Percentiles rank a stretch among this genome's conserved stretches.
Evolutionary conservation across 1,284 basidiomycete species (phyloP).

Genomic region (Ustilago curta): DNA sequence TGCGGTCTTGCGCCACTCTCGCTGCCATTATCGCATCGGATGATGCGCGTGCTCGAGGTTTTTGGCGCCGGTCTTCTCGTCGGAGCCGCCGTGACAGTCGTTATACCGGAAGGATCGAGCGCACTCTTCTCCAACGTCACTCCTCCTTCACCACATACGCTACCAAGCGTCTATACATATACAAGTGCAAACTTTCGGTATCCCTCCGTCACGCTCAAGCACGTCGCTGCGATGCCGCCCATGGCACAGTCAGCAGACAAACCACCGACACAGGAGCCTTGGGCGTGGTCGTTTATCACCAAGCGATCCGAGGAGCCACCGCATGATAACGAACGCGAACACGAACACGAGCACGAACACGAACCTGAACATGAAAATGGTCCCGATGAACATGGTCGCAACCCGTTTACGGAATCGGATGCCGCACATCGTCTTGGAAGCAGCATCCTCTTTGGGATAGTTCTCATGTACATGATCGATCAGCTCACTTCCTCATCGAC

Average conservation of each 20-base stretch:
- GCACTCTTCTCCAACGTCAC: conserved; percentile 40
- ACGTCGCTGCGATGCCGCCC: conserved; percentile 1
- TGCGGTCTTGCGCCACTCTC: conserved; percentile 60
- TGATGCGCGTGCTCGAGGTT: conserved; percentile 62
- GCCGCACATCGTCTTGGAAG: conserved; percentile 57
- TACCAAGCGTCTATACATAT: conserved; percentile 6
- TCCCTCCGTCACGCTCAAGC: conserved; percentile 11
- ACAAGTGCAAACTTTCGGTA: conserved; percentile 15
- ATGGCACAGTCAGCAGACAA: background rate
- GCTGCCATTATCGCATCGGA: conserved; percentile 54
- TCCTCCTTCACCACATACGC: conserved; percentile 8
- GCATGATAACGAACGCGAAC: conserved; percentile 8
- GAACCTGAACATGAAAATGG: conserved; percentile 17
- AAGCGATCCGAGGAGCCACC: conserved; percentile 20
- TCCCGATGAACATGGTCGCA: conserved; percentile 7
- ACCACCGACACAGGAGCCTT: conserved; percentile 7
- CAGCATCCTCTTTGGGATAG: conserved; percentile 61
- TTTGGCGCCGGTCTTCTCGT: conserved; percentile 65
- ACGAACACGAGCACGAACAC: conserved; percentile 21
- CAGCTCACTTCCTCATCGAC: conserved; percentile 31
- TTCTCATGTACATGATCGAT: conserved; percentile 64
- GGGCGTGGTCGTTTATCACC: conserved; percentile 45
- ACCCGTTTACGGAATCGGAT: conserved; percentile 21
- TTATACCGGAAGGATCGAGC: conserved; percentile 63
- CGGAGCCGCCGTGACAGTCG: conserved; percentile 65